Conservation (phyloP, 305 asterid genomes). For the Solanum hybrid region DNA sequence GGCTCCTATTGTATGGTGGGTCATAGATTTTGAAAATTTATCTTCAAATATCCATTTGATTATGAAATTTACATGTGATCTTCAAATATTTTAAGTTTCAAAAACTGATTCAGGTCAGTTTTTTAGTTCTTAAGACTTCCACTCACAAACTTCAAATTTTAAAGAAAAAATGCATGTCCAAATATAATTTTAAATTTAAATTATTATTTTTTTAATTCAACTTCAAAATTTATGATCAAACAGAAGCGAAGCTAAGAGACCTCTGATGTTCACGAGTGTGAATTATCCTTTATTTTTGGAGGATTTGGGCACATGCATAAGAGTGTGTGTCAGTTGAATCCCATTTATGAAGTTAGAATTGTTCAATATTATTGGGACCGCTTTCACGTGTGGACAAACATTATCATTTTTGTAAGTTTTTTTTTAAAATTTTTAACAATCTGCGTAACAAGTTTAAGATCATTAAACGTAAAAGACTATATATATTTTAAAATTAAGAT, state of each 20-base stretch:
- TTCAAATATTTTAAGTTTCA: background rate
- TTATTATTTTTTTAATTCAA: rapidly evolving
- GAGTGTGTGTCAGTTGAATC: background rate
- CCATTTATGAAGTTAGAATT: background rate
- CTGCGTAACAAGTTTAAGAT: too few relatives aligned
- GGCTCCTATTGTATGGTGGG: background rate
- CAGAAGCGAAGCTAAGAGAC: background rate
- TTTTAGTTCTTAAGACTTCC: too few relatives aligned
- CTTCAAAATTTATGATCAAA: background rate
- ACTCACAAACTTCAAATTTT: too few relatives aligned
- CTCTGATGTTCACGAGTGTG: background rate
- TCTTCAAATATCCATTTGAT: too few relatives aligned
- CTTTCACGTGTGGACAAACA: background rate
- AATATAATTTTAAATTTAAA: too few relatives aligned
- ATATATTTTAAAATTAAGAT: too few relatives aligned
- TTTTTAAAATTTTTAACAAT: too few relatives aligned
- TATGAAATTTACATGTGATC: background rate
- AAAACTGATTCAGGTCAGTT: background rate
- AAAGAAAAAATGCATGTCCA: rapidly evolving
- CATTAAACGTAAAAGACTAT: too few relatives aligned
- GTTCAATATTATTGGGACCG: constrained; percentile 10
- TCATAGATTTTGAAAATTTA: too few relatives aligned
- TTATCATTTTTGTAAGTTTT: background rate
- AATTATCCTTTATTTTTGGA: constrained; percentile 8
- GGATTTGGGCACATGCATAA: constrained; percentile 9